These are phyloP conservation scores for Colletotrichum falcatum DNA, from an alignment of 2,329 filamentous ascomycete genomes.

Conservation along the genomic window DNA sequence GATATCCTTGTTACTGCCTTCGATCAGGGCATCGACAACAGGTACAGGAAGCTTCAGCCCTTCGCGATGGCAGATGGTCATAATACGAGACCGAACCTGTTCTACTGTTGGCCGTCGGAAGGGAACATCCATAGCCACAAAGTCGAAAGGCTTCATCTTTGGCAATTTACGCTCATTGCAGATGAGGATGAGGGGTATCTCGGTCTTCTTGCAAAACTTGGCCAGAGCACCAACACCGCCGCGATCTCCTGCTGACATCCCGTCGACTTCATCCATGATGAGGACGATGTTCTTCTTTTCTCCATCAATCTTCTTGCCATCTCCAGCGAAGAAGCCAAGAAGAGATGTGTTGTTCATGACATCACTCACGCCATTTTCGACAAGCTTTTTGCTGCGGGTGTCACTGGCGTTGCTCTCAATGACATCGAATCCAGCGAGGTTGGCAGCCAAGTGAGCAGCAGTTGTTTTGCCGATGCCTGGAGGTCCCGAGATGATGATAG, in stretches of 20 bases:
- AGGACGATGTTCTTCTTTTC: slow-evolving; percentile 93
- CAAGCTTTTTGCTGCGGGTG: slow-evolving; percentile 93
- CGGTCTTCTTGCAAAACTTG: slow-evolving; percentile 93
- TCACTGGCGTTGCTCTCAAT: slow-evolving; percentile 97
- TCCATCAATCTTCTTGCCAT: slow-evolving; percentile 82
- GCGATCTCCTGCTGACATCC: slow-evolving; percentile 97
- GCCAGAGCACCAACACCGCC: slow-evolving; percentile 95
- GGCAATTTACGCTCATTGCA: slow-evolving; percentile 94
- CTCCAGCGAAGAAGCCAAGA: slow-evolving; percentile 88
- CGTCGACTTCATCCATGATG: slow-evolving; percentile 99
- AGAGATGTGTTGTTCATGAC: slow-evolving; percentile 95
- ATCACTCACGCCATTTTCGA: slow-evolving; percentile 88
- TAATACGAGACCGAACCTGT: slow-evolving; percentile 90
- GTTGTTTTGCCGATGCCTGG: slow-evolving; percentile 98
- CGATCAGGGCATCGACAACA: slow-evolving; percentile 93
- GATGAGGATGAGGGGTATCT: slow-evolving; percentile 95
- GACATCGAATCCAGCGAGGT: slow-evolving; percentile 91
- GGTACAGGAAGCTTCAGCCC: slow-evolving; percentile 84
- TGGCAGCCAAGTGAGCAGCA: slow-evolving; percentile 92
- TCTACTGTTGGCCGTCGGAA: slow-evolving; percentile 93
- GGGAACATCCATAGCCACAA: slow-evolving; percentile 83
- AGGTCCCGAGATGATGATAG: slow-evolving; percentile 95
- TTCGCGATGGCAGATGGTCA: slow-evolving; percentile 95
- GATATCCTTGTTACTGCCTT: slow-evolving; percentile 95
- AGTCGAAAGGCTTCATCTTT: slow-evolving; percentile 99